Evolutionary conservation across 2,329 filamentous ascomycete species (phyloP), one percentile per base, ranked within the genome.

Genomic region (Cercospora sp.): DNA sequence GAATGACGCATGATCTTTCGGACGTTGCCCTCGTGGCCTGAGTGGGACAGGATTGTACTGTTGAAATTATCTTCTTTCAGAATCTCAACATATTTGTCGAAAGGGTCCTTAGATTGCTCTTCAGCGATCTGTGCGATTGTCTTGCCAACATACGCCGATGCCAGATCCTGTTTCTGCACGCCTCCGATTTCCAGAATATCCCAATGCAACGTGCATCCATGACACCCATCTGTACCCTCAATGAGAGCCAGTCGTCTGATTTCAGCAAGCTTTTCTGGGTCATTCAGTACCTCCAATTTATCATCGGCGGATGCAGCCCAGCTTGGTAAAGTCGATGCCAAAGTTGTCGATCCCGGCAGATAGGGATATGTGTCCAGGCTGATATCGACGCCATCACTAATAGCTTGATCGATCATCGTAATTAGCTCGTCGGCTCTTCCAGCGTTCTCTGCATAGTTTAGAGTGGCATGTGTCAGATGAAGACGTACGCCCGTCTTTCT

Each of bases 321-420:
- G 57, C 67, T 73, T 9, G 74, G 74, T 5, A 76, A 64, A 1
- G 73, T 68, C 8, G 70, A 66, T 3, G 72, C 71, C 28, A 76
- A 51, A 7, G 74, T 76, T 8, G 74, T 76, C 7, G 69, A 72
- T 3, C 74, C 74, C 13, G 74, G 74, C 9, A 75, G 66, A 51
- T 76, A 76, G 8, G 74, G 74, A 57, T 76, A 75, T 4, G 74
- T 76, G 59, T 76, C 74, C 12, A 76, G 32, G 9, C 68, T 71
- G 40, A 76, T 74, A 9, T 75, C 67, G 1, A 73, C 40, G 3
- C 74, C 74, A n/a, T 73, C 70, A 6, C 57, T 66, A 7, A 74
- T 63, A 12, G 71, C 74, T 49, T 66, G 63, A 58, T 75, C 74
- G n/a, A 76, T 72, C 72, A 75, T 75, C 4, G 13, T 32, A 3